phyloP scores from a whole-genome alignment of 176 grass and related monocot genomes.

The Cocos nucifera region DNA sequence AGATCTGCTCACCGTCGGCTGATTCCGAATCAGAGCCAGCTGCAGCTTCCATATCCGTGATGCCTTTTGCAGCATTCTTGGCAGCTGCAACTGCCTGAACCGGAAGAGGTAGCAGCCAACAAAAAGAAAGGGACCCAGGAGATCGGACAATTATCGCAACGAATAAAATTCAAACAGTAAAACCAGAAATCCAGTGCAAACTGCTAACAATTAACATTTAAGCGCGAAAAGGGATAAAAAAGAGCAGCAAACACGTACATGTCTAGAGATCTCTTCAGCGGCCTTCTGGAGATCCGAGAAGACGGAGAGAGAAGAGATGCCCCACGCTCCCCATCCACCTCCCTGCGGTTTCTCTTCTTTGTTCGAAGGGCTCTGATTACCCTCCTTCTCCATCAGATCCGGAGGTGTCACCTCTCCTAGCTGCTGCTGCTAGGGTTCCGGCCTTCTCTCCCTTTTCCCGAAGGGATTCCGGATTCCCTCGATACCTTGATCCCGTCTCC shows the following conservation, averaged over 20 bases:
- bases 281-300: slow-evolving; percentile 66
- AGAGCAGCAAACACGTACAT: slow-evolving; percentile 26
- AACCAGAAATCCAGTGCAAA: not conserved
- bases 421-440: not conserved
- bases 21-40: slow-evolving; percentile 19
- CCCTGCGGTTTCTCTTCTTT: not conserved
- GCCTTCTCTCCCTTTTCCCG: not conserved
- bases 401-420: not conserved
- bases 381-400: slow-evolving; percentile 3
- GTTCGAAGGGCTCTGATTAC: not conserved
- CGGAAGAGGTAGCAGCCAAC: not conserved
- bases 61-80: slow-evolving; percentile 47
- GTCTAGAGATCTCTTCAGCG: slow-evolving; percentile 71
- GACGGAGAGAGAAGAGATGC: slow-evolving; percentile 44
- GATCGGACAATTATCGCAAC: too few species aligned
- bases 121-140: not conserved
- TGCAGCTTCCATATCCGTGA: slow-evolving; percentile 42
- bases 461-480: not conserved
- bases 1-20: not conserved
- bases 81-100: slow-evolving; percentile 86
- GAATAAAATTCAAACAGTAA: not conserved
- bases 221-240: not conserved
- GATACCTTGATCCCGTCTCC: too few species aligned
- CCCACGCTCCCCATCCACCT: slow-evolving; percentile 81
- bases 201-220: too few species aligned